Percentiles rank a stretch among this genome's conserved stretches.
Evolutionary conservation across 1,284 basidiomycete genomes (phyloP).

Genomic region (Apiotrichum domesticum): DNA sequence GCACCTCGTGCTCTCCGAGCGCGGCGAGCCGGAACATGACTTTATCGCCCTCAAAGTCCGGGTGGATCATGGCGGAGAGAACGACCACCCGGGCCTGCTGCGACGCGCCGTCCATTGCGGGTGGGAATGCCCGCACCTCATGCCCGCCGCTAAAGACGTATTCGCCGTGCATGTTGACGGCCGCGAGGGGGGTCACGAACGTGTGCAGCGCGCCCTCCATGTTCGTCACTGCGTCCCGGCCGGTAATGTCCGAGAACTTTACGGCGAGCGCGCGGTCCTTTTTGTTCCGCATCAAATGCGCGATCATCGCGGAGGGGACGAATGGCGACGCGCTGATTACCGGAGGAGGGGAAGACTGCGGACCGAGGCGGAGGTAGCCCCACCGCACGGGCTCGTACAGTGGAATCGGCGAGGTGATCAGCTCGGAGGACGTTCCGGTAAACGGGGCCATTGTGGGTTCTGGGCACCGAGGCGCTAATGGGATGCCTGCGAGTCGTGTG

Average conservation of each 20-base stretch:
- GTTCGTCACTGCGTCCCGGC: slow-evolving; percentile 18
- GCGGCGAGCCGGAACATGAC: slow-evolving; percentile 18
- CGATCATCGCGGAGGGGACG: slow-evolving; percentile 7
- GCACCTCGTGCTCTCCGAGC: background rate
- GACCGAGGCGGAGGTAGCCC: background rate
- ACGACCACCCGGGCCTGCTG: slow-evolving; percentile 16
- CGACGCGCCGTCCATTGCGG: too few relatives aligned
- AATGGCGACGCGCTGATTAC: slow-evolving; percentile 4
- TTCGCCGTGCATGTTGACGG: slow-evolving; percentile 22
- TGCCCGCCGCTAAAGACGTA: slow-evolving; percentile 16
- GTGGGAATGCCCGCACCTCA: slow-evolving; percentile 3
- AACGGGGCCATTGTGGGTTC: background rate
- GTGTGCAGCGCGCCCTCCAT: slow-evolving; percentile 28
- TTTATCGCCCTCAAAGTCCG: slow-evolving; percentile 23
- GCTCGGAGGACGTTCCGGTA: background rate
- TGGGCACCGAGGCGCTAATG: too few relatives aligned
- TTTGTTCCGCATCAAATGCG: slow-evolving; percentile 29
- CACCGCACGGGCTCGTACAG: background rate
- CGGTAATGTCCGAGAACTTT: slow-evolving; percentile 17
- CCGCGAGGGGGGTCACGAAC: slow-evolving; percentile 21
- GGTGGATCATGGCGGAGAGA: slow-evolving; percentile 22
- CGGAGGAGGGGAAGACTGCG: background rate
- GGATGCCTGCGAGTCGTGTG: too few relatives aligned
- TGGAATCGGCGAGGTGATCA: background rate
- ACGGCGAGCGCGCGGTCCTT: slow-evolving; percentile 20